Percentiles rank a stretch among this genome's conserved stretches.
phyloP scores from a whole-genome alignment of 2,329 filamentous ascomycete genomes.

The Fusarium sp. region DNA sequence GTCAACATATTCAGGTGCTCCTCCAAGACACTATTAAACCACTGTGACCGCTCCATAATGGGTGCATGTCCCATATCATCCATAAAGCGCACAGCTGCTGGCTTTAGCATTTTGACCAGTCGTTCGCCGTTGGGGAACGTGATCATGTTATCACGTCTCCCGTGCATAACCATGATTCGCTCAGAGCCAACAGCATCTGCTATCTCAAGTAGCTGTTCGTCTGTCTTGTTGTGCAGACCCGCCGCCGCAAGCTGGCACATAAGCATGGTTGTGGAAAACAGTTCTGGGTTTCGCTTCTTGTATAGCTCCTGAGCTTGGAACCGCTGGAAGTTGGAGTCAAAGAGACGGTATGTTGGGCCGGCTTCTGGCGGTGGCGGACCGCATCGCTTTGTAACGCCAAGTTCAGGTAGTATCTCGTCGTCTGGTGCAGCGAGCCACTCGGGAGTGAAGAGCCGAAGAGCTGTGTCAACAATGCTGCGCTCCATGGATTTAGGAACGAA shows the following conservation, averaged over 20 bases:
- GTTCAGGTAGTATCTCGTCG: slow-evolving; percentile 62
- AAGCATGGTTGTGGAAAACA: slow-evolving; percentile 76
- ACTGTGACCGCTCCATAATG: slow-evolving; percentile 75
- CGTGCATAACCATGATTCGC: slow-evolving; percentile 83
- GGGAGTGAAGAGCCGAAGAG: slow-evolving; percentile 73
- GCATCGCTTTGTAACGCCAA: slow-evolving; percentile 57
- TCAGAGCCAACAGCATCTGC: slow-evolving; percentile 77
- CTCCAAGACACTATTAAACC: slow-evolving; percentile 75
- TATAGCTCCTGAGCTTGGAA: slow-evolving; percentile 83
- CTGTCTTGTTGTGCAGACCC: slow-evolving; percentile 82
- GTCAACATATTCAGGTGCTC: slow-evolving; percentile 67
- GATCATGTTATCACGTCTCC: slow-evolving; percentile 83
- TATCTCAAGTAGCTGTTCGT: slow-evolving; percentile 63
- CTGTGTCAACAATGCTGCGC: slow-evolving; percentile 72
- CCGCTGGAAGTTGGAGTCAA: slow-evolving; percentile 82
- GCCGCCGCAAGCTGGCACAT: slow-evolving; percentile 82
- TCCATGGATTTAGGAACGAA: slow-evolving; percentile 79
- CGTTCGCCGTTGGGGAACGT: slow-evolving; percentile 75
- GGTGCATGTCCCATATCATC: slow-evolving; percentile 82
- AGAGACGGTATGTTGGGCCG: slow-evolving; percentile 63
- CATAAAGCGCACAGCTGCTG: slow-evolving; percentile 71
- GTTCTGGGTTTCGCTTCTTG: slow-evolving; percentile 72
- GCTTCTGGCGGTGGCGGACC: slow-evolving; percentile 49
- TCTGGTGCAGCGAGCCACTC: slow-evolving; percentile 74
- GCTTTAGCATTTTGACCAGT: slow-evolving; percentile 73